Evolutionary conservation across 306 rosid genomes (phyloP).

Genomic region (Casuarina cunninghamiana): DNA sequence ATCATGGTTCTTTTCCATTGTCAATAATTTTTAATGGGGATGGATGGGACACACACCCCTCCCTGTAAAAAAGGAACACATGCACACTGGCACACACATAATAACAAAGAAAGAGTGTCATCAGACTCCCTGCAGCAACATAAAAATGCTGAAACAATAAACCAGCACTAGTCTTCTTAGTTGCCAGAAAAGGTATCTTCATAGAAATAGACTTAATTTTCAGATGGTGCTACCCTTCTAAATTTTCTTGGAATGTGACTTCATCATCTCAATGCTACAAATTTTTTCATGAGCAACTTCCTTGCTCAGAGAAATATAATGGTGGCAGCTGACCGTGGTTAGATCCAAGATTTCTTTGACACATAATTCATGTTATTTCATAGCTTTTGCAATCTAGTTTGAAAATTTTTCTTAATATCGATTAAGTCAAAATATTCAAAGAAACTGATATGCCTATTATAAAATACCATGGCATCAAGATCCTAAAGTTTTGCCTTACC

Average conservation of each 20-base stretch:
- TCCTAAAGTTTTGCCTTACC: neutral
- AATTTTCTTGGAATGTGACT: slow-evolving; percentile 1
- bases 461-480: neutral
- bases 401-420: neutral
- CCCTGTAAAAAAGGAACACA: neutral
- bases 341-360: neutral
- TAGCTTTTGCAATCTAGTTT: neutral
- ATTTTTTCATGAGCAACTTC: too few relatives aligned
- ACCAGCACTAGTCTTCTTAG: neutral
- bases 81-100: neutral
- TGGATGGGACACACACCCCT: neutral
- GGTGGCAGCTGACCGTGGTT: too few relatives aligned
- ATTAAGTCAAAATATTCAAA: neutral
- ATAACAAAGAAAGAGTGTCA: neutral
- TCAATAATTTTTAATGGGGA: neutral
- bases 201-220: neutral
- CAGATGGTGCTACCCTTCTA: neutral
- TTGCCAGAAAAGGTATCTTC: neutral
- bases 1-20: neutral
- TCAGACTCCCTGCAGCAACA: neutral
- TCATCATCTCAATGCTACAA: neutral
- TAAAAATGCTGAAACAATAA: neutral
- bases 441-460: neutral
- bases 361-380: neutral
- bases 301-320: too few relatives aligned